Evolutionary conservation across 2,329 filamentous ascomycete species (phyloP), one percentile per base, ranked within the genome.

Genomic region (Nigrospora oryzae): DNA sequence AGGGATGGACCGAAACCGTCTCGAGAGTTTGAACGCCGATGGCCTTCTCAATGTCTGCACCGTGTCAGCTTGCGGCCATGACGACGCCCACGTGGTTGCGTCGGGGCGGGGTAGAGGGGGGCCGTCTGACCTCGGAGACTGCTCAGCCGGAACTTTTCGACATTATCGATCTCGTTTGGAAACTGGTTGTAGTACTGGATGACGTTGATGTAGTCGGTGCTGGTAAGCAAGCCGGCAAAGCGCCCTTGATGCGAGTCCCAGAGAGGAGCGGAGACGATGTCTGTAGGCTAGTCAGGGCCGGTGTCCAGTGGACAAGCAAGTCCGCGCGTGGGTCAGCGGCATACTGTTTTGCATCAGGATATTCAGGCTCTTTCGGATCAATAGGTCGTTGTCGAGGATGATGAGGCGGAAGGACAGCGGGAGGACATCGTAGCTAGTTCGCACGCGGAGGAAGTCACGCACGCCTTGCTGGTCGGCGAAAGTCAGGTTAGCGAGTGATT

Each of bases 121-220:
- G 49, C 34, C 34, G 42, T 56, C 72, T 47, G 72, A 95, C 90
- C 88, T 77, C 91, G 80, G 47, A 98, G 77, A 61, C 89, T 95
- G 68, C 87, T 91, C 50, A 98, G 70, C 39, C 89, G 84, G 63
- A 98, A 96, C 64, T 95, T 87, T 54, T 97, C 93, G 56, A 98
- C 86, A 61, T 91, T 83, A 53, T 83, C 81, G 49, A 97, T 78
- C 47, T 90, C 86, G 53, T 95, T 88, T 3, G 91, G 93, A 56
- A 93, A 94, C 66, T 97, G 90, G 74, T 89, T 96, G 72, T 98
- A 97, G 68, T 98, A 98, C 64, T 97, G 91, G 36, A 98, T 95
- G 46, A 98, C 85, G 60, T 98, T 98, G 69, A 98, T 94, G 64
- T 93, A 98, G 68, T 98, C 93, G 49, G 89, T 95, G 51, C 89